phyloP scores from a whole-genome alignment of 1,284 basidiomycete genomes.

The Schizopora paradoxa region DNA sequence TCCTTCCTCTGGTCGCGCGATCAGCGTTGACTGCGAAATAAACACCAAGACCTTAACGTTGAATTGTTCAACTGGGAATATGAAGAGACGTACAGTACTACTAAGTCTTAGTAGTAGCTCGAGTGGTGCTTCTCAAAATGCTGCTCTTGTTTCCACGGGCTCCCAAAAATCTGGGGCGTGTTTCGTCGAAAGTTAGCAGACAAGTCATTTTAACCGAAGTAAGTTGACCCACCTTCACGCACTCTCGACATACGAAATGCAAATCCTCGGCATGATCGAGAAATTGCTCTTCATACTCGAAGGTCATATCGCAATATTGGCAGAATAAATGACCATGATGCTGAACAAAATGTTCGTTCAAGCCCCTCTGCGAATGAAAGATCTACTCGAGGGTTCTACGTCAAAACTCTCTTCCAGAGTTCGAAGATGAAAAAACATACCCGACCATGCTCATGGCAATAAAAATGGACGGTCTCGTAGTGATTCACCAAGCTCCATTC shows the following conservation, averaged over 20 bases:
- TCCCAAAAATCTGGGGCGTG: slow-evolving; percentile 30
- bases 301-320: slow-evolving; percentile 18
- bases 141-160: slow-evolving; percentile 34
- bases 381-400: not conserved
- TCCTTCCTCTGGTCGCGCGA: too few species aligned
- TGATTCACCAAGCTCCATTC: too few species aligned
- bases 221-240: not conserved
- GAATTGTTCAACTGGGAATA: too few species aligned
- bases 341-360: slow-evolving; percentile 16
- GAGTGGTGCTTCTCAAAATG: slow-evolving; percentile 46
- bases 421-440: too few species aligned
- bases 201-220: slow-evolving; percentile 2
- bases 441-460: too few species aligned
- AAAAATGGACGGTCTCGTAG: too few species aligned
- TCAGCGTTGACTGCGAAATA: too few species aligned
- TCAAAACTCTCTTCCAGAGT: not conserved
- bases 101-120: too few species aligned
- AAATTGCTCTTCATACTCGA: slow-evolving; percentile 9
- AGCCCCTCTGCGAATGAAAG: not conserved
- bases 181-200: too few species aligned
- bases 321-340: slow-evolving; percentile 19
- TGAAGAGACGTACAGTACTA: too few species aligned
- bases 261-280: slow-evolving; percentile 24
- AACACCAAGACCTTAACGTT: too few species aligned
- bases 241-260: slow-evolving; percentile 29